These are phyloP conservation scores for Oryza australiensis DNA, from an alignment of 176 grass and related monocot genomes.

Conservation along the genomic window DNA sequence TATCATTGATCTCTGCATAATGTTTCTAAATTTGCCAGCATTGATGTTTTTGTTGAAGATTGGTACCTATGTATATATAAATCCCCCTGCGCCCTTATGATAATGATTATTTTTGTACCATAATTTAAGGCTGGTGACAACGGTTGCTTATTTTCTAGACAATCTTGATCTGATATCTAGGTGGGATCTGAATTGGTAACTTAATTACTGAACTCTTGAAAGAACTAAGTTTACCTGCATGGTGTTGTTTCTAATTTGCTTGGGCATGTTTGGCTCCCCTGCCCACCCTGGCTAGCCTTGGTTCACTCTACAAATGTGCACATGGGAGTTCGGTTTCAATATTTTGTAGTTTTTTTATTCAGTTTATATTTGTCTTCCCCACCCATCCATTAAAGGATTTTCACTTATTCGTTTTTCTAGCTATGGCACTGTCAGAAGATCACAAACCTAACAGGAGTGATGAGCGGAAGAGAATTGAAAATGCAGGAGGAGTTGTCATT, in stretches of 20 bases:
- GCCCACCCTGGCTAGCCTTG: not conserved
- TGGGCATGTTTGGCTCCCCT: not conserved
- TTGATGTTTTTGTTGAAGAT: conserved; percentile 17
- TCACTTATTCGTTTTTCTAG: conserved; percentile 53
- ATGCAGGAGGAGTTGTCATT: conserved; percentile 87
- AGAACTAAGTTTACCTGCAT: conserved; percentile 12
- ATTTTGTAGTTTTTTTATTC: not conserved
- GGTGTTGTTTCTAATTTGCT: conserved; percentile 14
- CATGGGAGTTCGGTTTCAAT: not conserved
- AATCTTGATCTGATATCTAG: not conserved
- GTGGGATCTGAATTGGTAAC: conserved; percentile 11
- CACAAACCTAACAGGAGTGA: conserved; percentile 93
- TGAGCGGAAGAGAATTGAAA: conserved; percentile 85
- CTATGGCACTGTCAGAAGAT: conserved; percentile 82
- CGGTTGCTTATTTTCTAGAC: not conserved
- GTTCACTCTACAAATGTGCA: not conserved
- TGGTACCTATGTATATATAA: conserved; percentile 10
- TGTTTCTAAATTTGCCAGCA: not conserved
- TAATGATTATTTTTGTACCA: not conserved
- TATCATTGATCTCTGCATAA: not conserved
- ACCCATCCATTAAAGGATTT: not conserved
- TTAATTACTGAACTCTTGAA: not conserved
- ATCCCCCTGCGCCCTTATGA: not conserved
- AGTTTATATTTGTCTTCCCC: conserved; percentile 3
- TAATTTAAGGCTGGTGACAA: not conserved